These are phyloP conservation scores for Discostella stelligeroides DNA, from an alignment of 108 stramenopile species.

Conservation along the genomic window DNA sequence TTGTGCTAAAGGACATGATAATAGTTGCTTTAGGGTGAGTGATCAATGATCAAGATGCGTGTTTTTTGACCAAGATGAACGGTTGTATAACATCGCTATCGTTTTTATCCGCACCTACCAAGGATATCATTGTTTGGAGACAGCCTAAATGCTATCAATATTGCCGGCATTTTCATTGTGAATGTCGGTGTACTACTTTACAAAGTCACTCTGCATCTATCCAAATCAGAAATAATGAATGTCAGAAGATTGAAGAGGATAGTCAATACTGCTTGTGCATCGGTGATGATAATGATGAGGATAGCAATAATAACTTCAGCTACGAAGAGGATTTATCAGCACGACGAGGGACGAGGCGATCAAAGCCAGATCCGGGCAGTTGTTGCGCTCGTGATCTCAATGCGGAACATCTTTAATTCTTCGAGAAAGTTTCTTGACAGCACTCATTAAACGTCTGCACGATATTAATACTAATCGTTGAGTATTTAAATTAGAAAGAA, in stretches of 20 bases:
- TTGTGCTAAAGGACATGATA: slow-evolving; percentile 86
- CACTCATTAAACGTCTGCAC: too few relatives aligned
- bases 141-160: slow-evolving; percentile 62
- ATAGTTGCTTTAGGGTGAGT: slow-evolving; percentile 83
- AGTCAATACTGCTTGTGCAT: slow-evolving; percentile 33
- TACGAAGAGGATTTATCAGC: slow-evolving; percentile 32
- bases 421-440: too few relatives aligned
- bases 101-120: too few relatives aligned
- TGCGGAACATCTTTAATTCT: too few relatives aligned
- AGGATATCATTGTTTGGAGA: slow-evolving; percentile 76
- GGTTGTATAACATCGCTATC: slow-evolving; percentile 3
- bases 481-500: too few relatives aligned
- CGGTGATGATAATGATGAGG: slow-evolving; percentile 27
- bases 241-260: slow-evolving; percentile 6
- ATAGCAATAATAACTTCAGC: neutral
- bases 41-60: neutral
- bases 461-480: too few relatives aligned
- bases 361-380: slow-evolving; percentile 52
- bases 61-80: neutral
- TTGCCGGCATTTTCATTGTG: slow-evolving; percentile 66
- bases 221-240: slow-evolving; percentile 44
- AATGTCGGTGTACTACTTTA: slow-evolving; percentile 79
- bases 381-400: slow-evolving; percentile 28
- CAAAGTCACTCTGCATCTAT: slow-evolving; percentile 72
- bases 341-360: slow-evolving; percentile 10